A percentile compares a stretch with the other conserved stretches of the same genome.
Conservation (phyloP, 2,329 filamentous ascomycete genomes). For the Arachnopeziza araneosa region DNA sequence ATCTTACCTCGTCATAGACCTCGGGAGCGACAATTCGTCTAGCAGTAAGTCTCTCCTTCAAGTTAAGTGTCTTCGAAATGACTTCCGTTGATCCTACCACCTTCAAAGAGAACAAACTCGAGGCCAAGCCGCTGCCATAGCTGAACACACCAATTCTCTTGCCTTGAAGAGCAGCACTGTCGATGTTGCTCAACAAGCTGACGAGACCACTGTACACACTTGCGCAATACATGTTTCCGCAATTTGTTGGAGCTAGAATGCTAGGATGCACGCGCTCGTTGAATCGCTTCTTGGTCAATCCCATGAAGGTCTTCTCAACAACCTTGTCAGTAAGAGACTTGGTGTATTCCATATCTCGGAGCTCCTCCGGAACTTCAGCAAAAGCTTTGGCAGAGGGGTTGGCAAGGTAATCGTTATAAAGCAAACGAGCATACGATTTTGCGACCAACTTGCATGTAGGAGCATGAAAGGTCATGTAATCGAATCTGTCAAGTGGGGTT, state of each 20-base stretch:
- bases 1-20: conserved; percentile 68
- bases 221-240: conserved; percentile 59
- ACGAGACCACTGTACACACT: conserved; percentile 53
- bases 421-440: conserved; percentile 76
- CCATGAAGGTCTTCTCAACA: conserved; percentile 84
- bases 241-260: conserved; percentile 72
- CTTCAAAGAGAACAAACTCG: conserved; percentile 67
- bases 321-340: conserved; percentile 75
- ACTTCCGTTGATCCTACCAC: conserved; percentile 63
- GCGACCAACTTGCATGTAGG: conserved; percentile 83
- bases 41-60: conserved; percentile 61
- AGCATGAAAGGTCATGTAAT: conserved; percentile 77
- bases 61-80: conserved; percentile 63
- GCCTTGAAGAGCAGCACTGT: conserved; percentile 50
- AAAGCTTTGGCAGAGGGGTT: conserved; percentile 64
- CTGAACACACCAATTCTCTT: conserved; percentile 55
- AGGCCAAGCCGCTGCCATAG: conserved; percentile 67
- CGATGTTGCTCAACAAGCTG: conserved; percentile 47
- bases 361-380: conserved; percentile 67
- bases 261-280: conserved; percentile 68
- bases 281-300: conserved; percentile 77
- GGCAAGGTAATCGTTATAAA: conserved; percentile 80
- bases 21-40: conserved; percentile 63
- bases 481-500: conserved; percentile 71
- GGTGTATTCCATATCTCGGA: conserved; percentile 73